Percentiles rank a stretch among this genome's conserved stretches.
These are phyloP conservation scores for Aspergillus wentii DNA, from an alignment of 495 filamentous ascomycete genomes.

Conservation along the genomic window DNA sequence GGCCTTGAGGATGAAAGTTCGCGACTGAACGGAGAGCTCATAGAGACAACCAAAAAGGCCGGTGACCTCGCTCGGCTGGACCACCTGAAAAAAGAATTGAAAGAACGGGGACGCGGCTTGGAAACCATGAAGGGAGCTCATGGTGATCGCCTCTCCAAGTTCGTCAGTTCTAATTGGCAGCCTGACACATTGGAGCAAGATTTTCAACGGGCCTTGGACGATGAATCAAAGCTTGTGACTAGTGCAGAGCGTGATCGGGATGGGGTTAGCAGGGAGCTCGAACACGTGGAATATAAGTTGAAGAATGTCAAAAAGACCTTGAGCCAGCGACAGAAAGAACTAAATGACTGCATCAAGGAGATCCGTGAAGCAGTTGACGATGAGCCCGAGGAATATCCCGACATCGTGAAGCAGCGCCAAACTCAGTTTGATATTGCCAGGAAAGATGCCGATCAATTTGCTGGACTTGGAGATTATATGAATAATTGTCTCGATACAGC, in stretches of 20 bases:
- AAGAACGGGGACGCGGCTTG: slow-evolving; percentile 63
- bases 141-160: slow-evolving; percentile 56
- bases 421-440: slow-evolving; percentile 54
- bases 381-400: slow-evolving; percentile 49
- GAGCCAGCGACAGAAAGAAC: slow-evolving; percentile 59
- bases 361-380: slow-evolving; percentile 46
- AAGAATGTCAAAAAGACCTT: slow-evolving; percentile 55
- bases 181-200: slow-evolving; percentile 63
- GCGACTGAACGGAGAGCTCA: slow-evolving; percentile 66
- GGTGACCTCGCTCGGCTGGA: slow-evolving; percentile 75
- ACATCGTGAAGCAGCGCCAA: slow-evolving; percentile 52
- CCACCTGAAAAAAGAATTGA: slow-evolving; percentile 68
- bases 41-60: slow-evolving; percentile 73
- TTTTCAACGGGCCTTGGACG: slow-evolving; percentile 61
- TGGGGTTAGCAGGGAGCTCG: slow-evolving; percentile 61
- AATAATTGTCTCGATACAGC: slow-evolving; percentile 52
- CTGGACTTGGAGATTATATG: slow-evolving; percentile 60
- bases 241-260: slow-evolving; percentile 68
- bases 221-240: slow-evolving; percentile 44
- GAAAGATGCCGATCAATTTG: slow-evolving; percentile 57
- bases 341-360: slow-evolving; percentile 49
- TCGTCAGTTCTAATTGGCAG: slow-evolving; percentile 63
- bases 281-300: slow-evolving; percentile 75
- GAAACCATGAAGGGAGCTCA: slow-evolving; percentile 74
- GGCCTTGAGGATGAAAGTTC: slow-evolving; percentile 63